Evolutionary conservation across 2,329 filamentous ascomycete species (phyloP).

Genomic region (Monosporascus ibericus): DNA sequence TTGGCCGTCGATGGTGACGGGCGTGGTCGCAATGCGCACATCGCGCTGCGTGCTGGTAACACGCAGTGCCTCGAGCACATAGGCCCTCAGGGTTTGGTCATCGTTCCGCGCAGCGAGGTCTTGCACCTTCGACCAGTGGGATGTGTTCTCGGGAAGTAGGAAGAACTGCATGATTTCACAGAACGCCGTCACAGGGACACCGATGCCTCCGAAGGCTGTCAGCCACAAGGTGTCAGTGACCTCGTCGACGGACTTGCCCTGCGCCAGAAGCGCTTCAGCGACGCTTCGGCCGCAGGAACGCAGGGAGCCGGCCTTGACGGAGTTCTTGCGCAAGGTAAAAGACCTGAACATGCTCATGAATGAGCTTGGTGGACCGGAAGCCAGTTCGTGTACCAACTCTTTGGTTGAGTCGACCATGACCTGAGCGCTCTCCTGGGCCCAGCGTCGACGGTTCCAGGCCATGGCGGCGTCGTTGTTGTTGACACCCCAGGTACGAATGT

Average conservation of each 20-base stretch:
- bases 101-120: conserved; percentile 29
- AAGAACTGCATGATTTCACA: conserved; percentile 38
- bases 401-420: conserved; percentile 31
- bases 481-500: conserved; percentile 39
- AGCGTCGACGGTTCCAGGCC: conserved; percentile 38
- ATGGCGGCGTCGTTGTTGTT: conserved; percentile 42
- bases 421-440: conserved; percentile 33
- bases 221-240: conserved; percentile 33
- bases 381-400: conserved; percentile 32
- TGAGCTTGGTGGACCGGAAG: conserved; percentile 11
- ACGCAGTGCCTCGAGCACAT: conserved; percentile 35
- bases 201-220: conserved; percentile 34
- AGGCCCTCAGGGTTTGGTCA: conserved; percentile 27
- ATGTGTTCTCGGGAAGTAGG: conserved; percentile 31
- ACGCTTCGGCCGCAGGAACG: conserved; percentile 33
- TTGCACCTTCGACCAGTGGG: conserved; percentile 38
- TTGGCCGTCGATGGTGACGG: conserved; percentile 31
- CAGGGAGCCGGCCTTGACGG: conserved; percentile 30
- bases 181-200: conserved; percentile 34
- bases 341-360: conserved; percentile 17
- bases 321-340: conserved; percentile 20
- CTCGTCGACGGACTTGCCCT: conserved; percentile 26
- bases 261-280: conserved; percentile 29
- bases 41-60: conserved; percentile 34
- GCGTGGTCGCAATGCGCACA: conserved; percentile 27